phyloP scores from a whole-genome alignment of 2,329 filamentous ascomycete genomes.

The Stagonosporopsis rhizophila region DNA sequence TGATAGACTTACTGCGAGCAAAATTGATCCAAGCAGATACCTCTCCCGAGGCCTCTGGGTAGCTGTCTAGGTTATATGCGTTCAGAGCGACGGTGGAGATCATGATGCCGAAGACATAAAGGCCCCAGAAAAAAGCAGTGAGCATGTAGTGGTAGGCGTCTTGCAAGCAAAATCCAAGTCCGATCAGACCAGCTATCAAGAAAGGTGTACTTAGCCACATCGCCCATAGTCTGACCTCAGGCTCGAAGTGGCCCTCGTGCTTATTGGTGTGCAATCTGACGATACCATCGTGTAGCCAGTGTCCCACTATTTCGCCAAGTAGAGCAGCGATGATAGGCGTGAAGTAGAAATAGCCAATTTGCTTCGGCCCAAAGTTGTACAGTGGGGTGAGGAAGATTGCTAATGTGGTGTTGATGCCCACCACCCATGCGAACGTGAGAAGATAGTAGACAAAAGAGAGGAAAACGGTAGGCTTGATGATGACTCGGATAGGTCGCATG shows the following conservation, averaged over 20 bases:
- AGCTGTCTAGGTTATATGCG: background rate
- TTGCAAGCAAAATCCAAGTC: background rate
- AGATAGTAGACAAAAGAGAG: background rate
- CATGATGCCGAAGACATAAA: background rate
- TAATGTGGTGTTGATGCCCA: background rate
- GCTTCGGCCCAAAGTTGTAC: background rate
- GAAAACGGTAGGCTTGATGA: background rate
- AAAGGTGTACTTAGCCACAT: background rate
- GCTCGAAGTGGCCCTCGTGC: background rate
- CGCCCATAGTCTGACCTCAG: background rate
- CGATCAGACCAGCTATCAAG: background rate
- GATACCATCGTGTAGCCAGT: background rate
- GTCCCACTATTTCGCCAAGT: background rate
- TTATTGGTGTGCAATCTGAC: background rate
- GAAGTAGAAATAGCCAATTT: background rate
- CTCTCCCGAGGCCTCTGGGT: background rate
- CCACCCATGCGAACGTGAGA: background rate
- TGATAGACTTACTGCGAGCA: background rate
- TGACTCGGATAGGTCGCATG: background rate
- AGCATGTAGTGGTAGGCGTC: background rate
- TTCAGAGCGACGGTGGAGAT: background rate
- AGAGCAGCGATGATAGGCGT: background rate
- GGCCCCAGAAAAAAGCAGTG: background rate
- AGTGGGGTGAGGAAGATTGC: background rate
- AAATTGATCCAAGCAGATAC: background rate